Percentiles rank a stretch among this genome's conserved stretches.
phyloP scores from a whole-genome alignment of 108 stramenopile genomes.

The Cyclostephanos invisitatus region DNA sequence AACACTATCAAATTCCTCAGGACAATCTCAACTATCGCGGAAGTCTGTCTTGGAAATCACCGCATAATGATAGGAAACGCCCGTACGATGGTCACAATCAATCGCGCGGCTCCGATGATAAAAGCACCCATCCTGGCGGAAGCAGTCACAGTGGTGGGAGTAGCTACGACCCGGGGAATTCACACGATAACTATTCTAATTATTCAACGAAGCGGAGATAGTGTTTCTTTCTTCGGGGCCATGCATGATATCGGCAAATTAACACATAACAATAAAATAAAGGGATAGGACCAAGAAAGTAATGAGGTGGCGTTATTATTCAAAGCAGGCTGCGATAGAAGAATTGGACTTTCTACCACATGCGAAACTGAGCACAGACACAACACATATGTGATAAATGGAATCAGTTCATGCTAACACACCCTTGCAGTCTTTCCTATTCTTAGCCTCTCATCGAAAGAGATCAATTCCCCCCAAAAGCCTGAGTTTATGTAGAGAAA shows the following conservation, averaged over 20 bases:
- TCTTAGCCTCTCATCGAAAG: too few species aligned
- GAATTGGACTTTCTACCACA: background rate
- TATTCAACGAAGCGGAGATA: background rate
- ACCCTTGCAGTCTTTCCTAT: too few species aligned
- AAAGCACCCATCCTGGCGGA: constrained; percentile 13
- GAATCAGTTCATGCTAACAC: background rate
- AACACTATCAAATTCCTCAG: constrained; percentile 11
- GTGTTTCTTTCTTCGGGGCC: background rate
- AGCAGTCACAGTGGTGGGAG: constrained; percentile 14
- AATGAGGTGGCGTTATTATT: background rate
- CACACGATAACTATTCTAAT: background rate
- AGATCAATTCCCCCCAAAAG: too few species aligned
- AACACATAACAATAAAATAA: background rate
- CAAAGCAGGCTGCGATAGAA: background rate
- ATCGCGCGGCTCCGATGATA: constrained; percentile 17
- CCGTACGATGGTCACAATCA: constrained; percentile 19
- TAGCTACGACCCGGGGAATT: background rate
- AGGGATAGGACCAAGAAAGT: background rate
- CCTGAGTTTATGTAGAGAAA: too few species aligned
- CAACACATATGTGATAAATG: background rate
- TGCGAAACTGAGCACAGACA: background rate
- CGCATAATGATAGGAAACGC: constrained; percentile 33
- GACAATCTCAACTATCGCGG: constrained; percentile 22
- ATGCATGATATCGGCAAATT: background rate
- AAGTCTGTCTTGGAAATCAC: constrained; percentile 15